These are phyloP conservation scores for Magnolia changhungtana DNA, from an alignment of 164 flowering plant species.

Conservation along the genomic window DNA sequence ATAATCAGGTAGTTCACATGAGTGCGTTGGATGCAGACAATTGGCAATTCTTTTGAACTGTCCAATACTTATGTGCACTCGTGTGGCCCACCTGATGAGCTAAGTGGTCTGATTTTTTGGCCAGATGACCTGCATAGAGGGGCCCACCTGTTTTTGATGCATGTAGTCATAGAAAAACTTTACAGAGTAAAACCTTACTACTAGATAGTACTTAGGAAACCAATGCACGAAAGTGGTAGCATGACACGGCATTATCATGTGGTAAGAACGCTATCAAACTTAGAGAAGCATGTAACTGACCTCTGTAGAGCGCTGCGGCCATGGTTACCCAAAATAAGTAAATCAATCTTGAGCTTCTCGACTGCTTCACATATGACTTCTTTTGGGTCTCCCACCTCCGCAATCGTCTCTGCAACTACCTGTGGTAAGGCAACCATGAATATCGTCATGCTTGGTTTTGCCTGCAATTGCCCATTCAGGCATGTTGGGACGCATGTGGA, in stretches of 20 bases:
- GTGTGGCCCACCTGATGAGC: too few relatives aligned
- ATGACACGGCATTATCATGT: not conserved
- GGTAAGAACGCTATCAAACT: not conserved
- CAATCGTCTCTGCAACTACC: slow-evolving; percentile 46
- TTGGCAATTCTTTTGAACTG: too few relatives aligned
- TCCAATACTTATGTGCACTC: too few relatives aligned
- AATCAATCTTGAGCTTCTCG: slow-evolving; percentile 34
- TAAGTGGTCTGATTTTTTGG: too few relatives aligned
- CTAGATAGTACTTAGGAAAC: not conserved
- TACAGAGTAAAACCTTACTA: too few relatives aligned
- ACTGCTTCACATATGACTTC: slow-evolving; percentile 56
- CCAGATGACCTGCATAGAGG: too few relatives aligned
- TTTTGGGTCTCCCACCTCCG: slow-evolving; percentile 58
- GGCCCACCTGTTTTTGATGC: too few relatives aligned
- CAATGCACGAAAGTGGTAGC: not conserved
- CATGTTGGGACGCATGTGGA: not conserved
- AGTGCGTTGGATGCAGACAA: too few relatives aligned
- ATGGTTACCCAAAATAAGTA: slow-evolving; percentile 61
- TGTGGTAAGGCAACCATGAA: slow-evolving; percentile 14
- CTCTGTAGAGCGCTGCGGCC: slow-evolving; percentile 48
- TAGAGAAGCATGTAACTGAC: slow-evolving; percentile 27
- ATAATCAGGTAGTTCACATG: too few relatives aligned
- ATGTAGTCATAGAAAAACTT: too few relatives aligned
- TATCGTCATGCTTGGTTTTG: not conserved
- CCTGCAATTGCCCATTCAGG: not conserved